Base-by-base conservation (phyloP, 1,139 yeast genomes). In the Kodamaea anthophila region DNA sequence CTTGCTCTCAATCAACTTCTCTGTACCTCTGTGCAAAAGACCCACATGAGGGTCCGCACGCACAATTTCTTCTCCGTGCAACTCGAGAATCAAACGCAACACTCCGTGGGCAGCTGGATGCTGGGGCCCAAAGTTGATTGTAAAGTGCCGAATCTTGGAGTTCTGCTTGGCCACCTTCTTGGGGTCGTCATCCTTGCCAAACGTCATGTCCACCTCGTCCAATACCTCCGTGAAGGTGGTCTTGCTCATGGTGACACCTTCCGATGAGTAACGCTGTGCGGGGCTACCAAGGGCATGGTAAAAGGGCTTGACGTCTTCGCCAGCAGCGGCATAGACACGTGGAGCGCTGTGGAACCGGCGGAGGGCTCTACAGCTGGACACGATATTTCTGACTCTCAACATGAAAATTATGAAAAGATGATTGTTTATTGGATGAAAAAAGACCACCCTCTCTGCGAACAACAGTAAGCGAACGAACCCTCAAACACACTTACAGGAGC, bases 41-140 rank as follows among this genome's bases (percentile, higher is more conserved):
- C 94, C 94, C 41, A 84, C 84, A 55, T 84, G 95, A 29, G 95
- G 94, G 55, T 84, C 94, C 5, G 91, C 72, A 47, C 95, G 72
- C 35, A 84, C 75, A 46, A 85, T 80, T 58, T 85, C 94, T 59
- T 84, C 95, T 43, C 95, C 94, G 50, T 82, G 84, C 43, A 85
- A 70, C 63, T 84, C 95, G 49, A 84, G 67, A 58, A 84, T 84
- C 58, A 84, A 69, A 53, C 95, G 74, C 65, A 84, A 69, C 61
- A 84, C 95, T 42, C 95, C 95, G 64, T 84, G 95, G 27, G 94
- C 94, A 38, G 95, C 95, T 18, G 95, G 95, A 66, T 84, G 95
- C 61, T 84, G 95, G 25, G 95, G 94, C 23, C 94, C 95, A 51
- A 85, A 85, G 61, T 84, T 85, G 54, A 85, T 77, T 31, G 94